These are phyloP conservation scores for Xylaria longipes DNA, from an alignment of 495 filamentous ascomycete genomes.

Conservation along the genomic window DNA sequence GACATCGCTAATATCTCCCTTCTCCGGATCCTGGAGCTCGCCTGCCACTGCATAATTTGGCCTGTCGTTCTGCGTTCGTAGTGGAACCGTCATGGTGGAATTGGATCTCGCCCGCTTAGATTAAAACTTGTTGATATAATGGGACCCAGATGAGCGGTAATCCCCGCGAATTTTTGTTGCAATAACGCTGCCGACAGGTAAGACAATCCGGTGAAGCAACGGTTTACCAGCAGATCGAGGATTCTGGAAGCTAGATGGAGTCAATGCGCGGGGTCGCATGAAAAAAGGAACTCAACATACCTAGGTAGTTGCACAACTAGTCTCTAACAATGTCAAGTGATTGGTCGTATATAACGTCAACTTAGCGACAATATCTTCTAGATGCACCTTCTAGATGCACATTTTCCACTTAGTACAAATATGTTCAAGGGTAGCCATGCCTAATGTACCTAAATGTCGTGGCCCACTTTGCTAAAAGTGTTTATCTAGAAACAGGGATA, in stretches of 20 bases:
- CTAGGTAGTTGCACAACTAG: background rate
- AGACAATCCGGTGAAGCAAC: background rate
- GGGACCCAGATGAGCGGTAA: background rate
- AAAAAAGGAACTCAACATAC: background rate
- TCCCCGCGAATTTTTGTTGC: background rate
- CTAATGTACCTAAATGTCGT: background rate
- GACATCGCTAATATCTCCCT: background rate
- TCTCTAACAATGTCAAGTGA: background rate
- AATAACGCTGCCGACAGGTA: too few species aligned
- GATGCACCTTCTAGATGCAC: background rate
- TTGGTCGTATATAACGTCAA: constrained; percentile 6
- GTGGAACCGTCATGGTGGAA: background rate
- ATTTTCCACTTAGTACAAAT: background rate
- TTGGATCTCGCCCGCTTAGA: background rate
- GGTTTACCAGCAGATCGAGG: background rate
- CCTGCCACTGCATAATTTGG: background rate
- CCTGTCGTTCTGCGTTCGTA: background rate
- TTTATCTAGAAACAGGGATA: constrained; percentile 1
- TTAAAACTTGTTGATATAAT: background rate
- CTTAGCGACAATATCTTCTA: background rate
- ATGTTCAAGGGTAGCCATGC: background rate
- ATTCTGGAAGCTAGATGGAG: background rate
- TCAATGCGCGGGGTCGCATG: background rate
- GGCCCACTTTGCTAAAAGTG: constrained; percentile 1
- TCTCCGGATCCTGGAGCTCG: constrained; percentile 2